Evolutionary conservation across 164 flowering plant genomes (phyloP).

Genomic region (Pachysandra terminalis): DNA sequence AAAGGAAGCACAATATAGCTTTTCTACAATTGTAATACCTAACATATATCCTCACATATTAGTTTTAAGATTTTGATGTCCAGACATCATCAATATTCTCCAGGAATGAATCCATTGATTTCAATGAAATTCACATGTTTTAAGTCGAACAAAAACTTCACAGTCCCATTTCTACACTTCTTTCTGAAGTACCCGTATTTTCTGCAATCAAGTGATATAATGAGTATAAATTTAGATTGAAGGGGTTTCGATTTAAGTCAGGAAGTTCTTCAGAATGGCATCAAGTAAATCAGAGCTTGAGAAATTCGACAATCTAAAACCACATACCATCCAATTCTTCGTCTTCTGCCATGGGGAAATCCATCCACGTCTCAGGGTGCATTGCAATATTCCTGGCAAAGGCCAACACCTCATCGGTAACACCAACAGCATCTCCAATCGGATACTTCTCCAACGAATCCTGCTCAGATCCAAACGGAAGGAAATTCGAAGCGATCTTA

Average conservation of each 20-base stretch:
- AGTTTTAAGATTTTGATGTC: neutral
- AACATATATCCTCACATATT: too few species aligned
- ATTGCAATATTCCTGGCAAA: constrained; percentile 82
- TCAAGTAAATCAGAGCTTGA: neutral
- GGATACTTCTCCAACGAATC: constrained; percentile 26
- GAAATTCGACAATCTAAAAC: neutral
- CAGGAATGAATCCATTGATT: neutral
- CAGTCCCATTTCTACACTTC: neutral
- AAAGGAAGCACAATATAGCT: too few species aligned
- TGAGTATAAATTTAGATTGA: neutral
- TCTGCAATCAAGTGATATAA: neutral
- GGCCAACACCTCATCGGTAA: constrained; percentile 81
- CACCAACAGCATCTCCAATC: constrained; percentile 46
- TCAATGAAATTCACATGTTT: neutral
- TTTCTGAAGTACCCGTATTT: neutral
- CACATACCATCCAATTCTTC: constrained; percentile 73
- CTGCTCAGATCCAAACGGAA: constrained; percentile 29
- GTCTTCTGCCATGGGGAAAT: constrained; percentile 88
- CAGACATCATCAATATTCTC: neutral
- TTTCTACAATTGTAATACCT: too few species aligned
- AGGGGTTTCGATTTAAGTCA: neutral
- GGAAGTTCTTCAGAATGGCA: neutral
- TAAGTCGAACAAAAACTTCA: neutral
- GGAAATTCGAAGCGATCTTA: constrained; percentile 39
- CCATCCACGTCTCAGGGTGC: constrained; percentile 99